A percentile compares a stretch with the other conserved stretches of the same genome.
Evolutionary conservation across 352 stramenopile species (phyloP).

Genomic region (Phytophthora idaei): DNA sequence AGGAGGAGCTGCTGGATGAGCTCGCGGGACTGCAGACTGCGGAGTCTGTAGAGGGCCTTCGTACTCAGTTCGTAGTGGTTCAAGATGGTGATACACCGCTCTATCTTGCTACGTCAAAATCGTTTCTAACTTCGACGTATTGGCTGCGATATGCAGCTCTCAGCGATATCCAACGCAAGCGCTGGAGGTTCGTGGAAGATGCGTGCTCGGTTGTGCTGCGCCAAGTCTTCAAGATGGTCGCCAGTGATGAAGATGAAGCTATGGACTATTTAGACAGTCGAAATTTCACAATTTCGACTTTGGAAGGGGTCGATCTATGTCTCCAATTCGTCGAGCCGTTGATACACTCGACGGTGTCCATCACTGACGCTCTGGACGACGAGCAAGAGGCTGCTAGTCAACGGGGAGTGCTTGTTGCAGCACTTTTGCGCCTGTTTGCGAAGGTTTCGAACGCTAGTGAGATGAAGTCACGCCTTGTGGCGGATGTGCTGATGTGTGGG

Average conservation of each 20-base stretch:
- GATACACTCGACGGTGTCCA: slow-evolving; percentile 23
- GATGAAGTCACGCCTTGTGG: slow-evolving; percentile 31
- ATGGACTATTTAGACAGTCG: background rate
- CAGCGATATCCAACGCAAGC: slow-evolving; percentile 59
- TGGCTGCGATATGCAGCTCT: slow-evolving; percentile 40
- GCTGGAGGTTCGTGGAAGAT: slow-evolving; percentile 74
- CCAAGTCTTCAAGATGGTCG: slow-evolving; percentile 21
- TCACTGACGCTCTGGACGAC: slow-evolving; percentile 19
- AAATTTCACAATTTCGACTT: slow-evolving; percentile 6
- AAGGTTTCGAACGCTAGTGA: slow-evolving; percentile 8
- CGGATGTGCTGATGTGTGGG: slow-evolving; percentile 34
- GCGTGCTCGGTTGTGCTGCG: slow-evolving; percentile 56
- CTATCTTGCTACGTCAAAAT: slow-evolving; percentile 11
- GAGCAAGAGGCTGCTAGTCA: slow-evolving; percentile 26
- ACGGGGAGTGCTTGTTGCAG: slow-evolving; percentile 41
- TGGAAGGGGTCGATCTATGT: slow-evolving; percentile 26
- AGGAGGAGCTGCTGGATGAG: slow-evolving; percentile 54
- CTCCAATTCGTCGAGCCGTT: slow-evolving; percentile 44
- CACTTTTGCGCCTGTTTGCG: slow-evolving; percentile 45
- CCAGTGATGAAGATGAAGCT: slow-evolving; percentile 13
- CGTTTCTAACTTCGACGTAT: background rate
- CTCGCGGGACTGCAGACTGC: slow-evolving; percentile 39
- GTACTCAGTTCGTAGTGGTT: slow-evolving; percentile 21
- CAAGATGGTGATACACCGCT: slow-evolving; percentile 31
- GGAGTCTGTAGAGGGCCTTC: slow-evolving; percentile 26